Conservation (phyloP, 768 basidiomycete species). For the Psilocybe cyanescens region DNA sequence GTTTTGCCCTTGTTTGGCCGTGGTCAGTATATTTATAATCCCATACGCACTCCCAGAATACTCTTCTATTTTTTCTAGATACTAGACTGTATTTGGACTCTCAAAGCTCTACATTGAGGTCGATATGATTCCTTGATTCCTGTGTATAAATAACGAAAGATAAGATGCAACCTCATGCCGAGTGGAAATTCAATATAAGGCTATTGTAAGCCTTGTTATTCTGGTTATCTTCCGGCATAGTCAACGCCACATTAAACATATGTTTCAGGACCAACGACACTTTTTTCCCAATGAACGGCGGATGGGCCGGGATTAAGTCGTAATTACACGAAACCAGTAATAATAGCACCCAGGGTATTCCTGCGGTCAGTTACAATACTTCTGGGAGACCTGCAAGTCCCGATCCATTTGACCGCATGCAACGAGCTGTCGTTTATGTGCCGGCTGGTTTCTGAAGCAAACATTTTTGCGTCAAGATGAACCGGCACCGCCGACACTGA, state of each 20-base stretch:
- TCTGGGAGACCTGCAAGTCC: not conserved
- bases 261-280: not conserved
- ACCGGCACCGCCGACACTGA: not conserved
- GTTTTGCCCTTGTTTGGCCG: not conserved
- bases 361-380: not conserved
- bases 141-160: not conserved
- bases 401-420: not conserved
- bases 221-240: not conserved
- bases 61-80: not conserved
- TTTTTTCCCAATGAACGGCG: not conserved
- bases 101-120: not conserved
- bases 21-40: not conserved
- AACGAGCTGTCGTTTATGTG: not conserved
- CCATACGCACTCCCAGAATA: not conserved
- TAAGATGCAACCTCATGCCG: not conserved
- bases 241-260: not conserved
- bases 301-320: not conserved
- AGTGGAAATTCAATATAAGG: not conserved
- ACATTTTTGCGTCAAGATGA: not conserved
- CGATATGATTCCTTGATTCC: not conserved
- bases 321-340: not conserved
- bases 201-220: not conserved
- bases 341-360: not conserved
- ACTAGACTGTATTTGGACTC: not conserved
- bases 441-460: not conserved